A percentile compares a stretch with the other conserved stretches of the same genome.
Evolutionary conservation across 2,329 filamentous ascomycete species (phyloP).

Genomic region (Penicillium decumbens): DNA sequence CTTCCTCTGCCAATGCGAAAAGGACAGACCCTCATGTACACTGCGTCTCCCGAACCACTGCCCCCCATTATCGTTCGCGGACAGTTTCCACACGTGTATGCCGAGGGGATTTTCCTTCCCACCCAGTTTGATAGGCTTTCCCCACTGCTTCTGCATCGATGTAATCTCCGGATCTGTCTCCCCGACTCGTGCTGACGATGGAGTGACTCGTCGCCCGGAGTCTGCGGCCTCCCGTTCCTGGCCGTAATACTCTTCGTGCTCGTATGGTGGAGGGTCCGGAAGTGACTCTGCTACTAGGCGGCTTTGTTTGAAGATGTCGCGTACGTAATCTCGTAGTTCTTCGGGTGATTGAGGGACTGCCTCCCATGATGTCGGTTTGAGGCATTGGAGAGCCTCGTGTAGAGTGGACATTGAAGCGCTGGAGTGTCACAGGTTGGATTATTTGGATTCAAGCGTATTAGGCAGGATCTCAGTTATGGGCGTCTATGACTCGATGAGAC

Average conservation of each 20-base stretch:
- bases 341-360: slow-evolving; percentile 44
- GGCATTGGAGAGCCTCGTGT: slow-evolving; percentile 56
- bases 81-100: slow-evolving; percentile 74
- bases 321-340: slow-evolving; percentile 52
- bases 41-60: slow-evolving; percentile 86
- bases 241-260: slow-evolving; percentile 35
- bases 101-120: slow-evolving; percentile 70
- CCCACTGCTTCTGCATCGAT: slow-evolving; percentile 73
- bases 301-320: slow-evolving; percentile 60
- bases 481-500: background rate
- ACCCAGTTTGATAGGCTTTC: slow-evolving; percentile 63
- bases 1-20: slow-evolving; percentile 71
- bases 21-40: slow-evolving; percentile 72
- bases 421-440: background rate
- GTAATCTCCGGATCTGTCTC: slow-evolving; percentile 52
- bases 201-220: slow-evolving; percentile 50
- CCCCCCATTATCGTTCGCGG: slow-evolving; percentile 73
- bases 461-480: too few relatives aligned
- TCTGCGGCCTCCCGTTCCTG: background rate
- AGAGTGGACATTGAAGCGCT: slow-evolving; percentile 51
- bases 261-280: slow-evolving; percentile 51
- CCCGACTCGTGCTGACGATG: slow-evolving; percentile 49
- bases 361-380: slow-evolving; percentile 55
- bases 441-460: background rate
- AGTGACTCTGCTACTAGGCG: slow-evolving; percentile 73